Base-by-base conservation (phyloP, 257 asterid species). In the Anisodus acutangulus region DNA sequence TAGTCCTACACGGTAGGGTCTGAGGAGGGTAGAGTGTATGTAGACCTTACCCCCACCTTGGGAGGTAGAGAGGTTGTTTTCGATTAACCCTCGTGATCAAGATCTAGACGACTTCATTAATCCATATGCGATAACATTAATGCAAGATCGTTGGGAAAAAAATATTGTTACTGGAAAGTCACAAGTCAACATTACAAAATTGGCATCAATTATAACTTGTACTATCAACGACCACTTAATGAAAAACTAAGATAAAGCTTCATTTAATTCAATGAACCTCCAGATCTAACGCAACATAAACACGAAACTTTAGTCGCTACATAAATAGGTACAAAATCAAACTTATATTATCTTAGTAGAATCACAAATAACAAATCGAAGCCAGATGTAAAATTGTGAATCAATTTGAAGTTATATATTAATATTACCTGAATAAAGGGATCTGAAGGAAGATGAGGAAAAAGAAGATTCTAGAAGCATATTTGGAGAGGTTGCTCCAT, bases 341-440 rank as follows among this genome's bases (percentile, higher is more conserved):
- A 49, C 54, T 49, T 59, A 59, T n/a, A 59, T 19, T 59, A 59
- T 22, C 37, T 10, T 8, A 41, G 51, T 69, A 9, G 78, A 69
- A 69, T 69, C 31, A 41, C 54, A 49, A 49, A 49, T 8, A 49
- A 49, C 54, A 8, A 49, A 49, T 49, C 54, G 54, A 49, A 49
- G 17, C 5, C 16, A n/a, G 81, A 49, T 45, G 53, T 37, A 17
- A 35, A 47, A 47, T 16, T 16, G 37, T 6, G 83, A 9, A 37
- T 17, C 31, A 47, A 11, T 64, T 62, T 54, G 17, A 45, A 17
- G 26, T 31, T 16, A 54, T 49, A 54, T 59, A 79, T 31, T 31
- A 31, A 31, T 31, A 31, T 41, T 84, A 96, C 99, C 98, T 93
- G 94, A 96, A 96, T 72, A 96, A 98, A 35, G 99, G 99, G 63